Evolutionary conservation across 208 protist species (phyloP), one percentile per base, ranked within the genome.

Genomic region (Crithidia fasciculata): DNA sequence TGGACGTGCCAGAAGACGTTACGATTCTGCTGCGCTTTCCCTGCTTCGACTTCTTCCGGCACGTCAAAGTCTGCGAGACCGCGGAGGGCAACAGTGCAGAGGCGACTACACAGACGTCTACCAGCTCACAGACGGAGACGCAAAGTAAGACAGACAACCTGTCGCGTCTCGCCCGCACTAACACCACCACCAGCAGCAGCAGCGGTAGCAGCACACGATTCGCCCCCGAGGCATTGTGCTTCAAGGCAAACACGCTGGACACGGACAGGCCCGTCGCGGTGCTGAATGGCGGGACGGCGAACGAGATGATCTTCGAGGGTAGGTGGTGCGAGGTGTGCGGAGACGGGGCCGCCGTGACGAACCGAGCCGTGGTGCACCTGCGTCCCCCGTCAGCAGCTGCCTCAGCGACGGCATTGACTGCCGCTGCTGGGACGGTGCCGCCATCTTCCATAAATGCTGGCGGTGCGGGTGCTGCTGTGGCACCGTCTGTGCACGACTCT

Each of bases 21-120:
- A 54, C 74, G 28, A 66, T 96, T 8, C 78, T 96, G 10, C 56
- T 96, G 16, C 91, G 91, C 4, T 84, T 96, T 52, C 91, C 91
- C 0, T 94, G 81, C 80, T 89, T 94, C 49, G 91, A 96, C 67
- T 94, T 88, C 52, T 96, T 96, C 66, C 65, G 77, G 0, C 76
- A 92, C 54, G 89, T 90, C 7, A 82, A 89, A 64, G n/a, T 96
- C 5, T 96, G 91, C 70, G 91, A 96, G 62, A 40, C 56, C 8
- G 12, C 61, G 2, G 12, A 16, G 10, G 59, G 10, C 13, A 16
- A 47, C 7, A 7, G 6, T 0, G 43, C 18, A 3, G 41, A 47
- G 39, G 4, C 10, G 41, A 4, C 28, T 28, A 28, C 28, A 28
- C 28, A 28, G 28, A 28, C 28, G 28, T 28, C 28, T 28, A 28